Evolutionary conservation across 331 rosid species (phyloP).

Genomic region (Rhamnella rubrinervis): DNA sequence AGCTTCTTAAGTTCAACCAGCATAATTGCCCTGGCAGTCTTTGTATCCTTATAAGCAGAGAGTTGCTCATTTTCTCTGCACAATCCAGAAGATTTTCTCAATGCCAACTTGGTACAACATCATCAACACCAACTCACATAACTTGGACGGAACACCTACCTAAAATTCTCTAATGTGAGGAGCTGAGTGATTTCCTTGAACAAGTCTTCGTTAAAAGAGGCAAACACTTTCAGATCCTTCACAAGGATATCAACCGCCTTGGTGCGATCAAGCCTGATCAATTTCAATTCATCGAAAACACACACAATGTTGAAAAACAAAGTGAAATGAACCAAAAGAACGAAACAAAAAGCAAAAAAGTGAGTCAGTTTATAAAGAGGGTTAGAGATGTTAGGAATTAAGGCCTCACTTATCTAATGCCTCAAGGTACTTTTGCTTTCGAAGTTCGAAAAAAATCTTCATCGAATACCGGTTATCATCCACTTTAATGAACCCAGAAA

Average conservation of each 20-base stretch:
- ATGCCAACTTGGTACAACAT: neutral
- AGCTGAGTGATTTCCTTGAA: constrained; percentile 95
- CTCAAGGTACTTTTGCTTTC: constrained; percentile 93
- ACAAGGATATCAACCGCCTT: constrained; percentile 87
- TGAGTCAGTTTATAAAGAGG: neutral
- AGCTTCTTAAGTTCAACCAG: constrained; percentile 88
- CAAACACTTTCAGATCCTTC: constrained; percentile 85
- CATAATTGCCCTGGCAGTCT: constrained; percentile 80
- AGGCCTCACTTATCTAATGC: constrained; percentile 78
- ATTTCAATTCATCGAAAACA: constrained; percentile 3
- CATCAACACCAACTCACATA: neutral
- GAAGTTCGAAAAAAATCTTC: constrained; percentile 95
- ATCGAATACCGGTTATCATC: constrained; percentile 88
- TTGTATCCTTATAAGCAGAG: constrained; percentile 71
- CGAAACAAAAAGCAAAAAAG: neutral
- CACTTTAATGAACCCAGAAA: constrained; percentile 79
- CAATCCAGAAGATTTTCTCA: constrained; percentile 5
- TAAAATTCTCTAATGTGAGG: constrained; percentile 79
- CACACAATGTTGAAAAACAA: constrained; percentile 15
- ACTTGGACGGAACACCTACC: constrained; percentile 40
- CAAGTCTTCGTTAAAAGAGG: constrained; percentile 69
- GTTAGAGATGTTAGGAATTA: constrained; percentile 9
- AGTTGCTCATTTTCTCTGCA: constrained; percentile 82
- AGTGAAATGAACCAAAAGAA: neutral
- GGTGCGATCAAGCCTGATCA: constrained; percentile 64